Base-by-base conservation (phyloP, 2,329 filamentous ascomycete genomes). In the Myriangium duriaei region DNA sequence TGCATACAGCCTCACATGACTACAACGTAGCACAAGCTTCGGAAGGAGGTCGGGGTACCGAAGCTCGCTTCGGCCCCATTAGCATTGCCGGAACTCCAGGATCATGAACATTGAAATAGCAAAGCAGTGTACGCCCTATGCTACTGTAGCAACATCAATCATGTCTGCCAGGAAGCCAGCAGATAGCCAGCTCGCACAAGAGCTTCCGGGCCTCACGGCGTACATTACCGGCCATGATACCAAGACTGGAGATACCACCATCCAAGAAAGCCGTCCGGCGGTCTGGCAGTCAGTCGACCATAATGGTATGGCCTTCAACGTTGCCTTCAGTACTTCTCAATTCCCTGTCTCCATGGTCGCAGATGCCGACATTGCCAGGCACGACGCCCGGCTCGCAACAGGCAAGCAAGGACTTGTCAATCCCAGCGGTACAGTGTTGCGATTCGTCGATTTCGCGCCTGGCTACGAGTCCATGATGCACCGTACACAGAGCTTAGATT, bases 321-420 rank as follows among this genome's bases (percentile, higher is more conserved):
- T 72, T 17, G 62, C 60, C 42, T 74, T 70, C 56, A 66, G 67
- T 3, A 68, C 71, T 10, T 58, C 59, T 36, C 50, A 55, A 37
- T 66, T 65, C 37, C 69, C 70, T 1, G 60, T 65, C 18, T 50
- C 64, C 34, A 55, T 74, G 39, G 58, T 61, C 46, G 47, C 54
- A 15, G 60, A 68, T 42, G 48, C 56, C 39, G 70, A 75, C 48
- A 55, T 74, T 14, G 46, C 51, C 6, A 54, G 58, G 6, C 71
- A 73, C 51, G 51, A 60, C 18, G 44, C 49, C 26, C 64, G 63
- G 43, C 55, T 71, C 29, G 42, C 48, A 3, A 45, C 45, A 11
- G 51, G 54, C 14, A 59, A 65, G 1, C 67, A 71, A 0, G 70
- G 70, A 2, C 58, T 75, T 3, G 62, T 65, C 10, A 59, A 69